Evolutionary conservation across 805 yeast species (phyloP).

Genomic region (Metschnikowia anglica): DNA sequence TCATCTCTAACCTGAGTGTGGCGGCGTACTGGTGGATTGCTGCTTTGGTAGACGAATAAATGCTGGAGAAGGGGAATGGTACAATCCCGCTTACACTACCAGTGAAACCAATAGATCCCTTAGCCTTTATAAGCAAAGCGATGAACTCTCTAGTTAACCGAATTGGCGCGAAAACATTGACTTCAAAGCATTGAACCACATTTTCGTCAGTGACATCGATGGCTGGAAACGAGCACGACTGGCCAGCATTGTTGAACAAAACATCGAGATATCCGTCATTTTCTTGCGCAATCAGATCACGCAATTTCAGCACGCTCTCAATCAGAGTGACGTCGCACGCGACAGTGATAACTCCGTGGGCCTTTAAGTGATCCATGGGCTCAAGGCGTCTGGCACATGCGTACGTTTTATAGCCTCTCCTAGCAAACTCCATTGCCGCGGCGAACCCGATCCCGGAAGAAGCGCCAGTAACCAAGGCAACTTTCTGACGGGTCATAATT

Average conservation of each 20-base stretch:
- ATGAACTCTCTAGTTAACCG: constrained; percentile 59
- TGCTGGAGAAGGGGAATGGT: constrained; percentile 69
- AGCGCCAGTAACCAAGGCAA: constrained; percentile 59
- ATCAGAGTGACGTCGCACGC: constrained; percentile 57
- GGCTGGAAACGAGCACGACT: constrained; percentile 70
- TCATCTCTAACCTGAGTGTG: constrained; percentile 61
- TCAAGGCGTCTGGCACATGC: constrained; percentile 72
- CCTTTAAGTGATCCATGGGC: constrained; percentile 53
- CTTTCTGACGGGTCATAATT: constrained; percentile 27
- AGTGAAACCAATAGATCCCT: constrained; percentile 71
- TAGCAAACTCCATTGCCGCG: constrained; percentile 46
- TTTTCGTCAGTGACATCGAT: constrained; percentile 60
- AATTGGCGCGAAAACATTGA: constrained; percentile 70
- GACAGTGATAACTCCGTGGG: constrained; percentile 47
- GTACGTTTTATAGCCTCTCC: constrained; percentile 56
- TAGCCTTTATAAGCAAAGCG: constrained; percentile 55
- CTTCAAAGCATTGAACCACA: constrained; percentile 52
- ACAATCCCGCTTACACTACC: constrained; percentile 67
- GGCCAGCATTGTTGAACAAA: constrained; percentile 76
- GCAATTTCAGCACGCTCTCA: constrained; percentile 47
- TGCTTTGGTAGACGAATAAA: constrained; percentile 69
- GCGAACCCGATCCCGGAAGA: constrained; percentile 59
- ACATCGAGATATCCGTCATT: constrained; percentile 55
- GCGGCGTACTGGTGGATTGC: constrained; percentile 74
- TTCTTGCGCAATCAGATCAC: constrained; percentile 39